Evolutionary conservation across 2,329 filamentous ascomycete genomes (phyloP).

Genomic region (Aspergillus sp.): DNA sequence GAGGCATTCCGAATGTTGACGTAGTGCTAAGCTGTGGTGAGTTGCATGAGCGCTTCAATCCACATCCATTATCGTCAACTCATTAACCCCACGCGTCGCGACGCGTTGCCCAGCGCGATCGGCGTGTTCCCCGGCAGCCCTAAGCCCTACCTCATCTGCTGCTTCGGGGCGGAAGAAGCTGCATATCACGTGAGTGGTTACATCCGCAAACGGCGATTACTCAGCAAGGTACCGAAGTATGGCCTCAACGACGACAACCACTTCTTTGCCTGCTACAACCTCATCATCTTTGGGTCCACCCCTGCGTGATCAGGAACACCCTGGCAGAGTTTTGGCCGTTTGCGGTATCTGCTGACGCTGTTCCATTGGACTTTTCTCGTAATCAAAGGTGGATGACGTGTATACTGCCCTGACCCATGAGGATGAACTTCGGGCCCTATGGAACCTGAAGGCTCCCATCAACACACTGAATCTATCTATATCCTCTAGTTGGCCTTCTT

Average conservation of each 20-base stretch:
- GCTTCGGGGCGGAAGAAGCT: too few relatives aligned
- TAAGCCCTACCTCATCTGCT: slow-evolving; percentile 21
- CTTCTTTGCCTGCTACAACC: background rate
- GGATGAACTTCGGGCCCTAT: background rate
- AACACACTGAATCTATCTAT: background rate
- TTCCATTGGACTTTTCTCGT: background rate
- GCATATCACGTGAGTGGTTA: background rate
- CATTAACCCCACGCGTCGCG: slow-evolving; percentile 23
- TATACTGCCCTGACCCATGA: slow-evolving; percentile 2
- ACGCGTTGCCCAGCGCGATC: slow-evolving; percentile 27
- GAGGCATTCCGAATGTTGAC: slow-evolving; percentile 34
- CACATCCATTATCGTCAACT: background rate
- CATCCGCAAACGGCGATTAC: background rate
- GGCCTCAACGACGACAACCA: background rate
- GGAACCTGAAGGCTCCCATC: background rate
- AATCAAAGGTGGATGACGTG: slow-evolving; percentile 4
- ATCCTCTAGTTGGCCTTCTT: background rate
- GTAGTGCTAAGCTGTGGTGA: slow-evolving; percentile 1
- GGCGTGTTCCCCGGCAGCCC: slow-evolving; percentile 20
- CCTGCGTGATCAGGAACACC: slow-evolving; percentile 3
- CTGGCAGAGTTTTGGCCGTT: background rate
- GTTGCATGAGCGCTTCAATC: slow-evolving; percentile 9
- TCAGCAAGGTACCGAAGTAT: slow-evolving; percentile 9
- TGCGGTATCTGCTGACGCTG: background rate
- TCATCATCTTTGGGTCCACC: background rate